Conservation (phyloP, 108 stramenopile species). For the Fistulifera pelliculosa region DNA sequence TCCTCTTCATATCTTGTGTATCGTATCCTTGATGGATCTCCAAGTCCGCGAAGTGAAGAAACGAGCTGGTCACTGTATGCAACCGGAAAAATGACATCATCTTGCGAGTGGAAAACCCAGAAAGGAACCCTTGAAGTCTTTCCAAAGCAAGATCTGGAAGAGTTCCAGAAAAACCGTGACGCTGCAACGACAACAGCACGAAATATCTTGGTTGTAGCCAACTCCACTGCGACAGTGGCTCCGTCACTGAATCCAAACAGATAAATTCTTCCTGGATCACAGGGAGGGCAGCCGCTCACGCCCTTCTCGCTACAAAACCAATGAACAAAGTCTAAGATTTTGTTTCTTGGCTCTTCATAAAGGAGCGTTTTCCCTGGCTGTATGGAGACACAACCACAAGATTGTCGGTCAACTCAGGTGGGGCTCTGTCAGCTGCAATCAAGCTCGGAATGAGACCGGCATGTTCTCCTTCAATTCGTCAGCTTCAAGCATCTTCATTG, state of each 20-base stretch:
- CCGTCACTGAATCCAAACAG: slow-evolving; percentile 82
- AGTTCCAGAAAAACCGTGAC: slow-evolving; percentile 65
- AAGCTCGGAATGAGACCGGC: slow-evolving; percentile 61
- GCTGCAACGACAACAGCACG: slow-evolving; percentile 42
- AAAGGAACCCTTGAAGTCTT: slow-evolving; percentile 48
- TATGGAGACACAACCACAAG: slow-evolving; percentile 72
- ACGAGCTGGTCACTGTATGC: slow-evolving; percentile 42
- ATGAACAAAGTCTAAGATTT: slow-evolving; percentile 50
- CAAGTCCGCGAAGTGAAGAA: slow-evolving; percentile 11
- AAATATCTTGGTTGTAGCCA: slow-evolving; percentile 64
- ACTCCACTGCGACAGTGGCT: slow-evolving; percentile 67
- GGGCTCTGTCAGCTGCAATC: slow-evolving; percentile 40
- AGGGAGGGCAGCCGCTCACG: slow-evolving; percentile 12
- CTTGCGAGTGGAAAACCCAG: slow-evolving; percentile 72
- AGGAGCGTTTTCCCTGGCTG: slow-evolving; percentile 40
- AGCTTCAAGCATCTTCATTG: slow-evolving; percentile 40
- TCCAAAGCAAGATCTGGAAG: slow-evolving; percentile 52
- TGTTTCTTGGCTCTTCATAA: slow-evolving; percentile 60
- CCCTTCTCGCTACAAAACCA: slow-evolving; percentile 25
- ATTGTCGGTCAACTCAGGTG: slow-evolving; percentile 35
- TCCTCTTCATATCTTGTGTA: slow-evolving; percentile 37
- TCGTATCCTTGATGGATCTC: slow-evolving; percentile 11
- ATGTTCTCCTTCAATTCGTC: slow-evolving; percentile 62
- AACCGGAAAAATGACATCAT: slow-evolving; percentile 63
- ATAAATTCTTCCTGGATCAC: slow-evolving; percentile 42